Conservation (phyloP, 331 rosid genomes). For the Acacia pycnantha region DNA sequence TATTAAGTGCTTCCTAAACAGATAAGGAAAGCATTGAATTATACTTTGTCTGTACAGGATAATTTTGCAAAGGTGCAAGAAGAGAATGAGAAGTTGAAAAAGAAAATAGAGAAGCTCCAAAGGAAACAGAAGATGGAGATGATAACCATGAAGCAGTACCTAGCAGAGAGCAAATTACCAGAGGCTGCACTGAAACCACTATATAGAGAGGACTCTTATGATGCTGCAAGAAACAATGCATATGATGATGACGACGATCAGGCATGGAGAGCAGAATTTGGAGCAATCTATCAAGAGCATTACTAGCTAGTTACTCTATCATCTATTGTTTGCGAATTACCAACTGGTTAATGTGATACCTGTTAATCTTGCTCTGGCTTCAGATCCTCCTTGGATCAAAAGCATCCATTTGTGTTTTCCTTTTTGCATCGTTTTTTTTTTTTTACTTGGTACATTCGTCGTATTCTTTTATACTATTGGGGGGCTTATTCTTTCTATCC, state of each 20-base stretch:
- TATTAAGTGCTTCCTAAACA: not conserved
- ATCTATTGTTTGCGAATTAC: not conserved
- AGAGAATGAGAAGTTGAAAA: slow-evolving; percentile 68
- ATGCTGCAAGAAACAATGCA: slow-evolving; percentile 34
- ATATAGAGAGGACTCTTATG: slow-evolving; percentile 54
- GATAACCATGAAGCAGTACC: slow-evolving; percentile 86
- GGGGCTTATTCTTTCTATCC: not conserved
- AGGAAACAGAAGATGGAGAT: slow-evolving; percentile 89
- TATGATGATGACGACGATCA: slow-evolving; percentile 77
- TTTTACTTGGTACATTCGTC: not conserved
- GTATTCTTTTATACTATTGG: not conserved
- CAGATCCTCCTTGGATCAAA: slow-evolving; percentile 47
- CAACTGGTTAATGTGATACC: not conserved
- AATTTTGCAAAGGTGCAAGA: slow-evolving; percentile 47
- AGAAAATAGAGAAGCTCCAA: slow-evolving; percentile 80
- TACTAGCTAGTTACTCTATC: slow-evolving; percentile 46
- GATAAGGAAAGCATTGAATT: not conserved
- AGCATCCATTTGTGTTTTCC: not conserved
- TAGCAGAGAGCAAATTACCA: slow-evolving; percentile 88
- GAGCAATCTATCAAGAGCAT: slow-evolving; percentile 84
- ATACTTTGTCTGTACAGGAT: slow-evolving; percentile 50
- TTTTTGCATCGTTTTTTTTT: not conserved
- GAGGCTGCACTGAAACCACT: slow-evolving; percentile 76
- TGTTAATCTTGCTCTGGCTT: not conserved
- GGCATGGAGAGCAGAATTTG: slow-evolving; percentile 97